Conservation (phyloP, 2,329 filamentous ascomycete species). For the Colletotrichum cuscutae region DNA sequence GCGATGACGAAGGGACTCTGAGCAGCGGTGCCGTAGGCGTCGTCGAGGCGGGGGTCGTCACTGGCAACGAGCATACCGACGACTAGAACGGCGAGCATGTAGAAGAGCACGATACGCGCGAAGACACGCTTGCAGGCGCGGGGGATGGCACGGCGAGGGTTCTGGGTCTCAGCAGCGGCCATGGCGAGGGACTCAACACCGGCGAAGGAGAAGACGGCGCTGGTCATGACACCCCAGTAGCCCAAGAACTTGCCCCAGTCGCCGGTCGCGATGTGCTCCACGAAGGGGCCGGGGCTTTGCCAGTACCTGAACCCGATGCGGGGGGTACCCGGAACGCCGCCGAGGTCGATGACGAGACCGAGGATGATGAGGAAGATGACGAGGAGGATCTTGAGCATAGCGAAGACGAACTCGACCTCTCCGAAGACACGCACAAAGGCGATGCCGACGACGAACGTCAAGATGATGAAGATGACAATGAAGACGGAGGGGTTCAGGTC, state of each 20-base stretch:
- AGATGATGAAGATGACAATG: constrained; percentile 37
- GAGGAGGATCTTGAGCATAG: constrained; percentile 62
- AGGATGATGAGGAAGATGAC: constrained; percentile 72
- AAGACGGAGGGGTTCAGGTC: constrained; percentile 37
- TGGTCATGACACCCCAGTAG: constrained; percentile 39
- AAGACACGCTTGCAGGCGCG: constrained; percentile 41
- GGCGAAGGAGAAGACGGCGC: constrained; percentile 40
- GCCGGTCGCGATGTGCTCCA: constrained; percentile 64
- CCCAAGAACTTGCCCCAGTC: constrained; percentile 46
- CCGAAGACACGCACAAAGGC: constrained; percentile 52
- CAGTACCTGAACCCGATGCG: constrained; percentile 38
- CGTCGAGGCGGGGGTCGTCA: constrained; percentile 59
- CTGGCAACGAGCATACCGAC: constrained; percentile 64
- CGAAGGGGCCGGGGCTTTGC: constrained; percentile 59
- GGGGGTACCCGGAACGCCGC: constrained; percentile 38
- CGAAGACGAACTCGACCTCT: constrained; percentile 68
- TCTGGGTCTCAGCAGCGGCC: constrained; percentile 44
- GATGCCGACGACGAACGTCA: constrained; percentile 37
- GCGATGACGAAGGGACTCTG: constrained; percentile 63
- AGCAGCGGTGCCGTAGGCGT: constrained; percentile 59
- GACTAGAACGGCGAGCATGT: constrained; percentile 61
- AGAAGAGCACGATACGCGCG: constrained; percentile 49
- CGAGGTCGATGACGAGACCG: constrained; percentile 57
- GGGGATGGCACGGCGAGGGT: constrained; percentile 56
- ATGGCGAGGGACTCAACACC: constrained; percentile 39